Percentiles rank a stretch among this genome's conserved stretches.
Evolutionary conservation across 2,329 filamentous ascomycete species (phyloP).

Genomic region (Cladosporium sp.): DNA sequence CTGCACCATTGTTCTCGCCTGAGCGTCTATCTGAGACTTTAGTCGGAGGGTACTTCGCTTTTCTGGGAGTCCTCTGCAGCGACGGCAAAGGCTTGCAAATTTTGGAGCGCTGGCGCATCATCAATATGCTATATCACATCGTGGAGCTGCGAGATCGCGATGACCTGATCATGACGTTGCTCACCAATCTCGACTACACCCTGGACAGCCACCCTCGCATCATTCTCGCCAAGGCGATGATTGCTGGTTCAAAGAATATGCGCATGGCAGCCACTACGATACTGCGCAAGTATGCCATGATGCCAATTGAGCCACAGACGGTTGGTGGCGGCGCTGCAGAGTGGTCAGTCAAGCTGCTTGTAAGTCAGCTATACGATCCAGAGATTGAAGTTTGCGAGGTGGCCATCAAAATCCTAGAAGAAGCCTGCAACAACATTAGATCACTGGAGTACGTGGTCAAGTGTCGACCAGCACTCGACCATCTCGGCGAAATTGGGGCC

Average conservation of each 20-base stretch:
- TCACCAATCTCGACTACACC: slow-evolving; percentile 90
- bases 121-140: slow-evolving; percentile 99
- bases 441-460: slow-evolving; percentile 96
- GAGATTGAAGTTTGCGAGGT: slow-evolving; percentile 96
- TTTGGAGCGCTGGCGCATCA: slow-evolving; percentile 94
- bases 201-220: slow-evolving; percentile 83
- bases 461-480: slow-evolving; percentile 89
- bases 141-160: slow-evolving; percentile 87
- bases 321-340: slow-evolving; percentile 67
- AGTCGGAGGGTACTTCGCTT: slow-evolving; percentile 89
- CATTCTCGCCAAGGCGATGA: slow-evolving; percentile 89
- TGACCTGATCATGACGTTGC: slow-evolving; percentile 83
- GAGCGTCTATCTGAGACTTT: slow-evolving; percentile 84
- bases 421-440: slow-evolving; percentile 89
- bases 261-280: slow-evolving; percentile 86
- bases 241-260: slow-evolving; percentile 85
- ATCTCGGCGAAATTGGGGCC: slow-evolving; percentile 93
- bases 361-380: slow-evolving; percentile 97
- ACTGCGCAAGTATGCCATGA: slow-evolving; percentile 80
- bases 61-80: slow-evolving; percentile 83
- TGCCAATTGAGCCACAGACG: slow-evolving; percentile 47
- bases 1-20: slow-evolving; percentile 83
- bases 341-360: slow-evolving; percentile 94
- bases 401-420: slow-evolving; percentile 94
- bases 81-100: slow-evolving; percentile 82